These are phyloP conservation scores for Diaporthe capsici DNA, from an alignment of 2,329 filamentous ascomycete species.

Conservation along the genomic window DNA sequence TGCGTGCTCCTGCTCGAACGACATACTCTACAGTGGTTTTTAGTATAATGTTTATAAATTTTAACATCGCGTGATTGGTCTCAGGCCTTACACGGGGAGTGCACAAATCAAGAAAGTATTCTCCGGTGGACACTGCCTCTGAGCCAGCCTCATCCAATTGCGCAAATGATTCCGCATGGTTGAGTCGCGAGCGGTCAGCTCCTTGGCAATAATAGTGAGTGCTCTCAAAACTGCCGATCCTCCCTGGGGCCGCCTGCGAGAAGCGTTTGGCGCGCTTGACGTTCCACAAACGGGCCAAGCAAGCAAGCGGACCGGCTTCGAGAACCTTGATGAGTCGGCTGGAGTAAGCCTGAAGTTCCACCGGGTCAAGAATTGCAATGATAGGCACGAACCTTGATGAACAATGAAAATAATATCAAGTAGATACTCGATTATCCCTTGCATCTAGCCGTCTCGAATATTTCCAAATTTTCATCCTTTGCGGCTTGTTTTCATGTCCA, in stretches of 20 bases:
- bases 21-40: too few species aligned
- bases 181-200: neutral
- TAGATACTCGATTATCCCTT: neutral
- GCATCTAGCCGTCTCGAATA: neutral
- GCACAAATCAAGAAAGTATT: neutral
- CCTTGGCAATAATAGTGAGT: conserved; percentile 3
- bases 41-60: neutral
- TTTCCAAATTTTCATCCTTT: neutral
- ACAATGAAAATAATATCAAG: neutral
- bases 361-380: neutral
- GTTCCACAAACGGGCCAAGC: neutral
- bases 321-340: conserved; percentile 11
- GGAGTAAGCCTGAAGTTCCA: neutral
- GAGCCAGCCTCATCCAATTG: too few species aligned
- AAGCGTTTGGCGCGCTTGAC: neutral
- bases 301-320: neutral
- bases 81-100: neutral
- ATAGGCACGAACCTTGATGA: neutral
- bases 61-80: too few species aligned
- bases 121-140: too few species aligned
- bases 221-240: neutral
- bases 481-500: neutral
- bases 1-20: too few species aligned
- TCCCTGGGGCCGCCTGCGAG: neutral
- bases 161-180: neutral